Evolutionary conservation across 306 rosid genomes (phyloP).

Genomic region (Cicer yamashitae): DNA sequence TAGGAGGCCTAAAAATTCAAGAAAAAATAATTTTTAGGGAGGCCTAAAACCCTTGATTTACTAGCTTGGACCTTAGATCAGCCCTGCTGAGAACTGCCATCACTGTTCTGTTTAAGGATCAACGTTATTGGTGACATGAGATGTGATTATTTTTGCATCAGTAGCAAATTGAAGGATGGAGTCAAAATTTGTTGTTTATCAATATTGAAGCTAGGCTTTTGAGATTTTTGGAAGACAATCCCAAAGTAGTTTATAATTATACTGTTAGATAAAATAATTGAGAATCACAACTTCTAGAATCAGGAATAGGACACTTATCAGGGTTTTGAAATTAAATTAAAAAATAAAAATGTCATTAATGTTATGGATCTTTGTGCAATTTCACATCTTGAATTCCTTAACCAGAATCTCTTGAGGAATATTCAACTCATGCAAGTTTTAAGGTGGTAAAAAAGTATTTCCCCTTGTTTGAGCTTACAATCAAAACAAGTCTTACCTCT

Average conservation of each 20-base stretch:
- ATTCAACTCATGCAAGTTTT: background rate
- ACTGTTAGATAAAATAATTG: too few relatives aligned
- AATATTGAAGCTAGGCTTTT: background rate
- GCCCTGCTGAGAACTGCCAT: background rate
- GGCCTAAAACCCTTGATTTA: too few relatives aligned
- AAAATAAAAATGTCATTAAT: background rate
- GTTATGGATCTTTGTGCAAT: background rate
- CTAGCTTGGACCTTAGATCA: too few relatives aligned
- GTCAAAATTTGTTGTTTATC: background rate
- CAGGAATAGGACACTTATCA: background rate
- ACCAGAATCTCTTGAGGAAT: slow-evolving; percentile 11
- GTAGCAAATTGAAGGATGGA: background rate
- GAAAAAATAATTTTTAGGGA: too few relatives aligned
- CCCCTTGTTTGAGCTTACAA: background rate
- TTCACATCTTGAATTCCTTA: slow-evolving; percentile 19
- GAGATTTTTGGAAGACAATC: slow-evolving; percentile 10
- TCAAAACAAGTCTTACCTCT: background rate
- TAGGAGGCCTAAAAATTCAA: too few relatives aligned
- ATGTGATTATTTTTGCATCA: too few relatives aligned
- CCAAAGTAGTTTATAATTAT: background rate
- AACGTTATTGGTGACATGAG: too few relatives aligned
- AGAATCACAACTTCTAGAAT: slow-evolving; percentile 15
- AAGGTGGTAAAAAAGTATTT: background rate
- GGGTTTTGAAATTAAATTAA: background rate
- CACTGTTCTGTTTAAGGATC: too few relatives aligned